Evolutionary conservation across 257 asterid genomes (phyloP), one percentile per base, ranked within the genome.

Genomic region (Gentiana straminea): DNA sequence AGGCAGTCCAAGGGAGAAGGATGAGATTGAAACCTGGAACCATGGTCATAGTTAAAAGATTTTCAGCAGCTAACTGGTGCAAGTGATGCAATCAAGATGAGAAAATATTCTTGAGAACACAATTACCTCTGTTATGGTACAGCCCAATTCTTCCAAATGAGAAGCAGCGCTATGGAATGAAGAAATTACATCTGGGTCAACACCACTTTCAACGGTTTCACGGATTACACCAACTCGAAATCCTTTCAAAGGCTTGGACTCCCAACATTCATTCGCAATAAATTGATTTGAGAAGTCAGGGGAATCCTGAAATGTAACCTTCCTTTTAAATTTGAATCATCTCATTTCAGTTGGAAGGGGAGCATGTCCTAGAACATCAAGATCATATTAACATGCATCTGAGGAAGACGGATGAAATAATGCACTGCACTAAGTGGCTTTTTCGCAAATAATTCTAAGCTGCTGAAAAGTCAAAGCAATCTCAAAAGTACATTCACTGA

Each of bases 1-100:
- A 4, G 98, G 95, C 64, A 92, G 77, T 62, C 99, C 97, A 75
- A 92, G 85, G 68, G 97, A 83, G 76, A 79, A 92, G 63, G 95
- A 83, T 13, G 99, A 95, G 77, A 92, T 68, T 1, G 95, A 78
- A 43, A 91, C 95, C 98, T 91, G 78, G 38, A 60, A 64, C 47
- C 56, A 5, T 63, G 58, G 49, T 48, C 57, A 57, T 54, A 67
- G 68, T 11, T 1, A 50, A 43, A 51, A 5, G 46, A 41, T 41
- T 41, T 43, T 32, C 48, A 10, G 52, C 5, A 1, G 12, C 46
- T 44, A 0, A 33, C 34, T 36, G 1, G 3, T 32, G 33, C 8
- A 51, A 11, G n/a, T 2, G 35, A 34, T 9, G 15, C 32, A 41
- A 58, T 39, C 50, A 24, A 63, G 6, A 47, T 32, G 47, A 24